A percentile compares a stretch with the other conserved stretches of the same genome.
These are phyloP conservation scores for Solanum clarkiae DNA, from an alignment of 257 asterid genomes.

Conservation along the genomic window DNA sequence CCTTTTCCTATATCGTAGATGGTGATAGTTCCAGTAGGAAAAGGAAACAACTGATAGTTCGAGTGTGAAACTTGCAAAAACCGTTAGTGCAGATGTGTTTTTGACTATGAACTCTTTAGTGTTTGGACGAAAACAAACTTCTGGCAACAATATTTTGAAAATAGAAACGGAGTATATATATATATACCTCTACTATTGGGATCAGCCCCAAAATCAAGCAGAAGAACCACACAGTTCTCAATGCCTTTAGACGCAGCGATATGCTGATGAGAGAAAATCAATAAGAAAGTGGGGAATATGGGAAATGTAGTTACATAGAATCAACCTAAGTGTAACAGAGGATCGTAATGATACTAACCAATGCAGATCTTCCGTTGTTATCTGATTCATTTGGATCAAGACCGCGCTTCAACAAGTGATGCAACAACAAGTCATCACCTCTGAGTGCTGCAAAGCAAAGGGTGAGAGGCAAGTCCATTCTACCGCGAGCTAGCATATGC, in stretches of 20 bases:
- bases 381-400: conserved; percentile 82
- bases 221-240: conserved; percentile 53
- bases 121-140: not conserved
- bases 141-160: not conserved
- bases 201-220: conserved; percentile 75
- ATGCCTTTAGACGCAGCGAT: conserved; percentile 75
- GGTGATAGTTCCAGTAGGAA: not conserved
- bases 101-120: not conserved
- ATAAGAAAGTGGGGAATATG: not conserved
- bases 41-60: not conserved
- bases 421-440: conserved; percentile 77
- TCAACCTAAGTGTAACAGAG: not conserved
- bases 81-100: not conserved
- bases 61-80: not conserved
- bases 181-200: conserved; percentile 61
- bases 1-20: too few species aligned
- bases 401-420: conserved; percentile 80
- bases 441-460: conserved; percentile 80
- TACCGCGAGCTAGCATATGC: conserved; percentile 83
- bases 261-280: conserved; percentile 37
- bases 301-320: not conserved
- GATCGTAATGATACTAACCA: conserved; percentile 22
- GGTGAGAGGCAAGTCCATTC: conserved; percentile 90
- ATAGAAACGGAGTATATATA: not conserved
- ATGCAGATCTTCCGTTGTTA: conserved; percentile 60